Percentiles rank a stretch among this genome's conserved stretches.
phyloP scores from a whole-genome alignment of 352 stramenopile species.

The Halophytophthora polymorphica region DNA sequence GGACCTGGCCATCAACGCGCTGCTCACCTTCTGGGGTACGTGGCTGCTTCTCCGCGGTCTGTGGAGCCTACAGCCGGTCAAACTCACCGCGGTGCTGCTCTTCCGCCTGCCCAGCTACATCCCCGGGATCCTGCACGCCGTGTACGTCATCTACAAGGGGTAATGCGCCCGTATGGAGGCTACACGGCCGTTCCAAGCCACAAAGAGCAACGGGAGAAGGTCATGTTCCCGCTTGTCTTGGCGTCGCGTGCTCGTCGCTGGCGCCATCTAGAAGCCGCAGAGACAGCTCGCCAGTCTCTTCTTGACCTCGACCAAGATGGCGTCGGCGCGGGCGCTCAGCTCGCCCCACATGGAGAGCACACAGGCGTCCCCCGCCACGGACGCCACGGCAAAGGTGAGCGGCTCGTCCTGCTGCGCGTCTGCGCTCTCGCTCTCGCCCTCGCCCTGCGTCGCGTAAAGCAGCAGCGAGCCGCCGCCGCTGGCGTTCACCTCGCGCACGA shows the following conservation, averaged over 20 bases:
- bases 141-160: conserved; percentile 44
- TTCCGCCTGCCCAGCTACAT: conserved; percentile 34
- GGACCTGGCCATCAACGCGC: conserved; percentile 59
- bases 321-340: conserved; percentile 35
- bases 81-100: not conserved
- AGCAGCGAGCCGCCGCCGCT: conserved; percentile 46
- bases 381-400: conserved; percentile 38
- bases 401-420: conserved; percentile 16
- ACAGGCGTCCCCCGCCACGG: conserved; percentile 33
- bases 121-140: conserved; percentile 51
- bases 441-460: conserved; percentile 17
- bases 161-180: conserved; percentile 13
- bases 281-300: conserved; percentile 54
- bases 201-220: conserved; percentile 2
- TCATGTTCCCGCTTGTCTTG: not conserved
- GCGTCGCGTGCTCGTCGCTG: too few species aligned
- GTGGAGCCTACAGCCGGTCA: conserved; percentile 1
- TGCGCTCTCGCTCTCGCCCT: too few species aligned
- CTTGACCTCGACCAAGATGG: conserved; percentile 51
- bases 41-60: not conserved
- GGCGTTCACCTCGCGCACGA: conserved; percentile 64
- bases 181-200: not conserved
- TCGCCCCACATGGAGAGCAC: conserved; percentile 57
- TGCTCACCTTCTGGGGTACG: conserved; percentile 63
- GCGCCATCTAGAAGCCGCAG: conserved; percentile 77